Percentiles rank a stretch among this genome's conserved stretches.
These are phyloP conservation scores for Heterobasidion parviporum DNA, from an alignment of 1,284 basidiomycete species.

Conservation along the genomic window DNA sequence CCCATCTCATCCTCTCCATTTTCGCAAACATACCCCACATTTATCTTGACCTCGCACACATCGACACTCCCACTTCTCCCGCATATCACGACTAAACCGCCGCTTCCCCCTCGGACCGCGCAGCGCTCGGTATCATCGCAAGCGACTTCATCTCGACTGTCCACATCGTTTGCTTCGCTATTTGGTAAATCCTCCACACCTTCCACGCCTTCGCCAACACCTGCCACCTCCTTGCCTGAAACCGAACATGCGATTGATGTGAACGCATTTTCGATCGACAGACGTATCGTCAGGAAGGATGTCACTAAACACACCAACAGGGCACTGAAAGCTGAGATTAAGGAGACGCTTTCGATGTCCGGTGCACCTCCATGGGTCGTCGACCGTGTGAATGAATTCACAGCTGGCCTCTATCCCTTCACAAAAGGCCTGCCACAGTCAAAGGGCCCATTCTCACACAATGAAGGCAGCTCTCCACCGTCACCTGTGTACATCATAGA, in stretches of 20 bases:
- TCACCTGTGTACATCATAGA: conserved; percentile 10
- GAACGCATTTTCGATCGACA: conserved; percentile 48
- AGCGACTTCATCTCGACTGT: conserved; percentile 32
- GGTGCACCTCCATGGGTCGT: conserved; percentile 53
- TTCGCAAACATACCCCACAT: conserved; percentile 41
- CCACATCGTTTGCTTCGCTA: conserved; percentile 60
- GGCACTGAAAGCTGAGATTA: conserved; percentile 50
- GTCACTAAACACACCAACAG: conserved; percentile 53
- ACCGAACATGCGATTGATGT: conserved; percentile 39
- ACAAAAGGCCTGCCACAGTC: conserved; percentile 22
- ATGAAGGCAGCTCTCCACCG: background rate
- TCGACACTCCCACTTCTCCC: conserved; percentile 62
- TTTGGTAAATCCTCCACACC: conserved; percentile 40
- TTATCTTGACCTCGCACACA: conserved; percentile 38
- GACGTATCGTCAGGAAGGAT: conserved; percentile 44
- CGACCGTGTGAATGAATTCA: conserved; percentile 54
- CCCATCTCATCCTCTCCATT: conserved; percentile 19
- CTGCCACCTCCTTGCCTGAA: conserved; percentile 9
- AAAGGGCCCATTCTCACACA: background rate
- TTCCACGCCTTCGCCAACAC: conserved; percentile 23
- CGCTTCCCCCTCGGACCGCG: conserved; percentile 52
- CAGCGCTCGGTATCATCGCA: conserved; percentile 14
- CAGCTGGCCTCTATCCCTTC: conserved; percentile 40
- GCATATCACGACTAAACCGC: conserved; percentile 44
- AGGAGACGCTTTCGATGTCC: conserved; percentile 31